These are phyloP conservation scores for Raphanus sativus DNA, from an alignment of 345 rosid species.

Conservation along the genomic window DNA sequence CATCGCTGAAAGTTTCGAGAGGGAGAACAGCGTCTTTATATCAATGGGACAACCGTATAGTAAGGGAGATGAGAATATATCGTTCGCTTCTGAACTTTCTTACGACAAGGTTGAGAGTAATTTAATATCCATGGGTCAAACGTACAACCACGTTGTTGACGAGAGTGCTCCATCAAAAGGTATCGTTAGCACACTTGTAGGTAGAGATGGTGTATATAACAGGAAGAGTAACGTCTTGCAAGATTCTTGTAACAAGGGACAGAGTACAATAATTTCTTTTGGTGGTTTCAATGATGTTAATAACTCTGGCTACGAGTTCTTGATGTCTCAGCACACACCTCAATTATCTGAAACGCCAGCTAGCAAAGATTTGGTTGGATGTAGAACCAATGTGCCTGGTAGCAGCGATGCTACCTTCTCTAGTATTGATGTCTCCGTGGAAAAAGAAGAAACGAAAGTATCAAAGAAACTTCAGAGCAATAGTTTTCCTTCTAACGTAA, in stretches of 20 bases:
- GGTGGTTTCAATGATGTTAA: constrained; percentile 46
- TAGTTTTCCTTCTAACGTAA: constrained; percentile 80
- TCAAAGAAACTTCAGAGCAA: constrained; percentile 64
- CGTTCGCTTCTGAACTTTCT: constrained; percentile 37
- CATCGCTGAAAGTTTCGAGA: neutral
- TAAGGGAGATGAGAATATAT: constrained; percentile 35
- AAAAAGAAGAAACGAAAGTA: constrained; percentile 49
- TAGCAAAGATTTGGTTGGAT: constrained; percentile 39
- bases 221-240: constrained; percentile 33
- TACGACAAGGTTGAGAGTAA: constrained; percentile 41
- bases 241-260: constrained; percentile 52
- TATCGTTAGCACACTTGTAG: constrained; percentile 1
- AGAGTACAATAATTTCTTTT: constrained; percentile 55
- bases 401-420: constrained; percentile 34
- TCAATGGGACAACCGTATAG: constrained; percentile 48
- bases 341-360: constrained; percentile 40
- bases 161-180: constrained; percentile 45
- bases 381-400: constrained; percentile 30
- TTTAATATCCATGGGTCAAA: constrained; percentile 51
- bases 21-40: constrained; percentile 41
- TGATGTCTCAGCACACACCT: constrained; percentile 41
- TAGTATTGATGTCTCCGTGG: constrained; percentile 46
- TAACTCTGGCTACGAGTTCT: constrained; percentile 44
- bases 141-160: constrained; percentile 38
- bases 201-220: constrained; percentile 41